Evolutionary conservation across 768 basidiomycete species (phyloP), one percentile per base, ranked within the genome.

Genomic region (Pisolithus sp.): DNA sequence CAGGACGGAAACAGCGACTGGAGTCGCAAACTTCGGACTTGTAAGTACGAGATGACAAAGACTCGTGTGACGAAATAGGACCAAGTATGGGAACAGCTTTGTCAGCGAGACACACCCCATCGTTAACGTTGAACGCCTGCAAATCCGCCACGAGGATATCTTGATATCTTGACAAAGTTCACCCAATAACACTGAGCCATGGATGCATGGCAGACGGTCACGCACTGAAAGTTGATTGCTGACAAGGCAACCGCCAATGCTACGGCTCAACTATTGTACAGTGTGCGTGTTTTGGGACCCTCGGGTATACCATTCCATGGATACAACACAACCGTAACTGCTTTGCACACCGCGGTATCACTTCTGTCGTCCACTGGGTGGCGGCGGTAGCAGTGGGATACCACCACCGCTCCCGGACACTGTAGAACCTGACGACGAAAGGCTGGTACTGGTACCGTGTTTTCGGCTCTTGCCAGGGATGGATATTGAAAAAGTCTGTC

Each of bases 401-500:
- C 75, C 69, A 37, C 76, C 69, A 39, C 59, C 56, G 23, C 65
- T 59, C 31, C 65, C 56, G 21, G 62, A 57, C 36, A 55, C 55
- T 24, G 64, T 62, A 30, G 50, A 53, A 21, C 57, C 64, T 9
- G 64, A 54, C 20, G 72, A 70, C 18, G 81, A 58, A 34, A 80
- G 59, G 55, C 63, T 75, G 6, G 68, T 63, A 18, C 65, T 56
- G 31, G 67, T 58, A 39, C 62, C 69, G 6, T 68, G 55, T 17
- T 69, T 53, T 64, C 77, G 77, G 50, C 67, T 71, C 49, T 85
- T 81, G n/a, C 93, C 92, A 7, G 93, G 94, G 53, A 96, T 90
- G 31, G 81, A 73, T 57, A 97, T 95, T 5, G 86, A 85, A 67
- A 97, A 94, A 0, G 93, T 96, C 66, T 97, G 90, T 8, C 93